These are phyloP conservation scores for Spinellus fusiger DNA, from an alignment of 192 early-diverging fungal species.

Conservation along the genomic window DNA sequence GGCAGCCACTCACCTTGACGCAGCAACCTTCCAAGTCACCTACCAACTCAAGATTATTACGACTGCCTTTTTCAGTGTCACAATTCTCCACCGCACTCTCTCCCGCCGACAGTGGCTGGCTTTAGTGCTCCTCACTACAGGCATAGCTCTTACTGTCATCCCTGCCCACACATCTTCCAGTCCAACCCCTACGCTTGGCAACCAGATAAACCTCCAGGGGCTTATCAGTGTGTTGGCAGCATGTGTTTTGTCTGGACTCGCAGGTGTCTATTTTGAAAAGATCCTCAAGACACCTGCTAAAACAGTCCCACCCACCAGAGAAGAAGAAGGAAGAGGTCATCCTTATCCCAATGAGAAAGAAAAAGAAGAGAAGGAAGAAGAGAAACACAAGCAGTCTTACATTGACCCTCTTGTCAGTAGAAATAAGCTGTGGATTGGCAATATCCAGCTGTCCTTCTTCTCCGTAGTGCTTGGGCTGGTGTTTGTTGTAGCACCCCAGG, in stretches of 20 bases:
- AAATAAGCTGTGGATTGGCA: slow-evolving; percentile 84
- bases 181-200: slow-evolving; percentile 2
- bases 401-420: too few relatives aligned
- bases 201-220: slow-evolving; percentile 29
- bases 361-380: slow-evolving; percentile 14
- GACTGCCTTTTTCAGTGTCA: slow-evolving; percentile 91
- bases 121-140: slow-evolving; percentile 74
- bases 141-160: slow-evolving; percentile 75
- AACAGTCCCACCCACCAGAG: not conserved
- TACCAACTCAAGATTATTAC: slow-evolving; percentile 99
- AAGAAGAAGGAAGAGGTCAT: not conserved
- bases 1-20: slow-evolving; percentile 80
- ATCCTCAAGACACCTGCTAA: slow-evolving; percentile 73
- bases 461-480: slow-evolving; percentile 74
- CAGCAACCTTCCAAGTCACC: slow-evolving; percentile 96
- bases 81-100: slow-evolving; percentile 68
- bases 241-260: slow-evolving; percentile 87
- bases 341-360: not conserved
- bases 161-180: slow-evolving; percentile 15
- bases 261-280: slow-evolving; percentile 99
- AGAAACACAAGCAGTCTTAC: too few relatives aligned
- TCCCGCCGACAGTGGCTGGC: slow-evolving; percentile 76
- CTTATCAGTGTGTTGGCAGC: slow-evolving; percentile 73
- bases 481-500: slow-evolving; percentile 73
- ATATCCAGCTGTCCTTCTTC: slow-evolving; percentile 88